Evolutionary conservation across 805 yeast genomes (phyloP), one percentile per base, ranked within the genome.

Genomic region (Nakazawaea ernobii): DNA sequence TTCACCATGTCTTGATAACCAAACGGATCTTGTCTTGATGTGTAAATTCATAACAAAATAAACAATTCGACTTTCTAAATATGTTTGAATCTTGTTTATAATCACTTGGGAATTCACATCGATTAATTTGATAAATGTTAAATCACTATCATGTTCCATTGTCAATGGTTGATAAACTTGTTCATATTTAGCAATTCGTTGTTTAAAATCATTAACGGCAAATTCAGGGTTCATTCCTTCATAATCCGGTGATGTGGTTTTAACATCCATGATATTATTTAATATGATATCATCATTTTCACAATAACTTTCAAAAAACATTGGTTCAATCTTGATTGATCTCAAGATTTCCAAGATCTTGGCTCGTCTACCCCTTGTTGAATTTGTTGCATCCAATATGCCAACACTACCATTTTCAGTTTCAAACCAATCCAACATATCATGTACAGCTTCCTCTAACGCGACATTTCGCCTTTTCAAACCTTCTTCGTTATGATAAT

Each of bases 1-100:
- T 67, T 94, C 99, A 27, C 99, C 99, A 60, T 94, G 99, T 57
- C 99, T 79, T 42, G 96, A 87, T 42, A 94, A 73, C 92, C 96
- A 94, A 52, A 94, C 90, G 53, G 84, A 78, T 53, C 98, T 77
- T 27, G 97, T 96, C 62, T 88, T 87, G 56, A 90, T 86, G 63
- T 91, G 97, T 55, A 94, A 70, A 60, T 94, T 94, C 97, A 94
- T 91, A 37, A 94, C 88, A 62, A 90, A 94, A 66, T 90, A 94
- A 15, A 91, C 97, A 53, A 94, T 90, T 58, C 97, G 79, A 52
- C 94, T 83, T 65, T 94, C 95, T 58, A 92, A 69, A 62, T 94
- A 94, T 24, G 91, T 81, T 62, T 87, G 89, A 55, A 94, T 90
- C 51, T 82, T 75, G 67, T 94, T 92, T 60, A 92, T 81, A 48